A percentile compares a stretch with the other conserved stretches of the same genome.
Evolutionary conservation across 805 yeast species (phyloP).

Genomic region (Pichia paraexigua): DNA sequence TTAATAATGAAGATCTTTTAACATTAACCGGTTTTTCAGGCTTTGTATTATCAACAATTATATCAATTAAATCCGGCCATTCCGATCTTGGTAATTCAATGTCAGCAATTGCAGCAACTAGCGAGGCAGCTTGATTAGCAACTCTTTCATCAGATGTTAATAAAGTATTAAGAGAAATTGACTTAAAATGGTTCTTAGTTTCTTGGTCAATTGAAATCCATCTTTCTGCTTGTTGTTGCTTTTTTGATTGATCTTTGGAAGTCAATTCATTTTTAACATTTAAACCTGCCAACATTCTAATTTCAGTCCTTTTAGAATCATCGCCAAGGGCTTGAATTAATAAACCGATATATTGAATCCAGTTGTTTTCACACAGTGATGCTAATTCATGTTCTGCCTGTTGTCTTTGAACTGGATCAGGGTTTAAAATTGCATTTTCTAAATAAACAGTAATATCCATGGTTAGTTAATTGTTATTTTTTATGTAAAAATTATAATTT

Average conservation of each 20-base stretch:
- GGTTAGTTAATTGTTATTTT: neutral
- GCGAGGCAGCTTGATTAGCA: conserved; percentile 83
- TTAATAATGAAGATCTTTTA: conserved; percentile 77
- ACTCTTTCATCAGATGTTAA: conserved; percentile 65
- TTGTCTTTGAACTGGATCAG: conserved; percentile 58
- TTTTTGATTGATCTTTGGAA: conserved; percentile 64
- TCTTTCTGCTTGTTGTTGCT: conserved; percentile 52
- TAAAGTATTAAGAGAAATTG: conserved; percentile 54
- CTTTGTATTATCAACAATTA: conserved; percentile 79
- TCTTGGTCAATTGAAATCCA: conserved; percentile 60
- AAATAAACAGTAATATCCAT: conserved; percentile 65
- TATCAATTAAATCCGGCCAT: conserved; percentile 83
- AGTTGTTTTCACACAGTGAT: conserved; percentile 65
- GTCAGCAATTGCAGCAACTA: conserved; percentile 95
- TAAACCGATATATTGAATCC: conserved; percentile 62
- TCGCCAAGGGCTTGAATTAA: conserved; percentile 67
- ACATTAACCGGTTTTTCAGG: conserved; percentile 68
- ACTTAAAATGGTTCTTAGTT: conserved; percentile 58
- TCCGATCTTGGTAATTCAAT: conserved; percentile 82
- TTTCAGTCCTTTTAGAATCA: conserved; percentile 60
- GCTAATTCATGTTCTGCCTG: conserved; percentile 74
- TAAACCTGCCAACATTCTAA: conserved; percentile 85
- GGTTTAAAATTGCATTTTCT: conserved; percentile 70
- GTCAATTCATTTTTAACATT: conserved; percentile 81
- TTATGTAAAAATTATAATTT: neutral